phyloP scores from a whole-genome alignment of 164 flowering plant genomes.

The Piper longum region DNA sequence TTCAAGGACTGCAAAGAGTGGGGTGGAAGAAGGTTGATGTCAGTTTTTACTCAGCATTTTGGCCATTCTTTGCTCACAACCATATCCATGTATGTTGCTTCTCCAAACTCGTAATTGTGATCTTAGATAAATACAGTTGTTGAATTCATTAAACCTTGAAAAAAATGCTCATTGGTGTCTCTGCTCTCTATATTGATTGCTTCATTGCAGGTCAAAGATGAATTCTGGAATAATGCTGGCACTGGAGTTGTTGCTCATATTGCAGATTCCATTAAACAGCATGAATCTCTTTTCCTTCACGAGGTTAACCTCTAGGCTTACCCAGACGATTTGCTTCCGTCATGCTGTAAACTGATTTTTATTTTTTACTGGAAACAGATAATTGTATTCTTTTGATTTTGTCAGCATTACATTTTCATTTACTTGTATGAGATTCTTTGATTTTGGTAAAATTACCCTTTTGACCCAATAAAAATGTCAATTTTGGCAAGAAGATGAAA shows the following conservation, averaged over 20 bases:
- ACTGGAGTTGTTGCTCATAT: slow-evolving; percentile 92
- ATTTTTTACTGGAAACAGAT: too few relatives aligned
- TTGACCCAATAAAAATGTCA: too few relatives aligned
- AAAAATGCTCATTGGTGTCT: not conserved
- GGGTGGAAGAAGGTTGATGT: slow-evolving; percentile 96
- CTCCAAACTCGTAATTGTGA: not conserved
- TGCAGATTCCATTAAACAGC: slow-evolving; percentile 74
- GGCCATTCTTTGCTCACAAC: slow-evolving; percentile 94
- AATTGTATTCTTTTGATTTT: too few relatives aligned
- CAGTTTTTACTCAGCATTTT: slow-evolving; percentile 77
- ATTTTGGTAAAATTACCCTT: too few relatives aligned
- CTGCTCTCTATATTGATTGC: not conserved
- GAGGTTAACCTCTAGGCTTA: slow-evolving; percentile 48
- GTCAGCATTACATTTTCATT: too few relatives aligned
- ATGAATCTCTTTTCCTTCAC: slow-evolving; percentile 38
- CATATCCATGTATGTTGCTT: slow-evolving; percentile 61
- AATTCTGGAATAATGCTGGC: slow-evolving; percentile 83
- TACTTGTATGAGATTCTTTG: too few relatives aligned
- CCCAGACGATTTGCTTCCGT: not conserved
- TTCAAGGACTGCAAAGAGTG: slow-evolving; percentile 63
- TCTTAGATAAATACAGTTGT: too few relatives aligned
- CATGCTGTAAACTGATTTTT: too few relatives aligned
- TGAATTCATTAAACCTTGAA: not conserved
- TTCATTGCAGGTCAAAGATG: slow-evolving; percentile 63
- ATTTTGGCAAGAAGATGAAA: too few relatives aligned